Evolutionary conservation across 305 asterid genomes (phyloP).

Genomic region (Striga hermonthica): DNA sequence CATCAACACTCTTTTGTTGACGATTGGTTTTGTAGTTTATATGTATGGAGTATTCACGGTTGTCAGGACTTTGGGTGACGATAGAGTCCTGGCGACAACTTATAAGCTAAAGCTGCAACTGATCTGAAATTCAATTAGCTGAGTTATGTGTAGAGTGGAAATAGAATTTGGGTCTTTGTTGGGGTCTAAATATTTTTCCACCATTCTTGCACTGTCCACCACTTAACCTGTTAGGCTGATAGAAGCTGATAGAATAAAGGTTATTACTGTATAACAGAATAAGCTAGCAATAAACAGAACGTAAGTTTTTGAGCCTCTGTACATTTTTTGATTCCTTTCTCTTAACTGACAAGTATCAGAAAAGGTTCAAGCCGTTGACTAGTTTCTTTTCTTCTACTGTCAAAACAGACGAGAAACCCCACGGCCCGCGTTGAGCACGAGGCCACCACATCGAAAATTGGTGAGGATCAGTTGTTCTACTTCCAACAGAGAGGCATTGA

Average conservation of each 20-base stretch:
- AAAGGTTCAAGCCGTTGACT: too few species aligned
- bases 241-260: too few species aligned
- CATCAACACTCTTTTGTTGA: too few species aligned
- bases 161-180: background rate
- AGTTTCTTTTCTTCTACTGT: background rate
- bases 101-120: conserved; percentile 1
- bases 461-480: conserved; percentile 85
- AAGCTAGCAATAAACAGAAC: too few species aligned
- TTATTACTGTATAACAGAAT: too few species aligned
- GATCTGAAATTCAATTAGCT: background rate
- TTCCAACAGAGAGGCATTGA: conserved; percentile 91
- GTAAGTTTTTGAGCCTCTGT: too few species aligned
- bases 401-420: conserved; percentile 66
- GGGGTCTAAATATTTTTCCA: background rate
- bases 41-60: too few species aligned
- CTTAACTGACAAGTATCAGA: too few species aligned
- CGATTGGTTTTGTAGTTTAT: too few species aligned
- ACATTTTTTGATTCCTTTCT: too few species aligned
- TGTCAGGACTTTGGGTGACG: too few species aligned
- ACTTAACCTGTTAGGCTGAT: too few species aligned
- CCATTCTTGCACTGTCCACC: background rate
- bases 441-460: conserved; percentile 86
- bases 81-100: background rate
- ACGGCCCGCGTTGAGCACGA: conserved; percentile 72
- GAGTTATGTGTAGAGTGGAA: background rate